These are phyloP conservation scores for Fusarium multiceps DNA, from an alignment of 2,329 filamentous ascomycete species.

Conservation along the genomic window DNA sequence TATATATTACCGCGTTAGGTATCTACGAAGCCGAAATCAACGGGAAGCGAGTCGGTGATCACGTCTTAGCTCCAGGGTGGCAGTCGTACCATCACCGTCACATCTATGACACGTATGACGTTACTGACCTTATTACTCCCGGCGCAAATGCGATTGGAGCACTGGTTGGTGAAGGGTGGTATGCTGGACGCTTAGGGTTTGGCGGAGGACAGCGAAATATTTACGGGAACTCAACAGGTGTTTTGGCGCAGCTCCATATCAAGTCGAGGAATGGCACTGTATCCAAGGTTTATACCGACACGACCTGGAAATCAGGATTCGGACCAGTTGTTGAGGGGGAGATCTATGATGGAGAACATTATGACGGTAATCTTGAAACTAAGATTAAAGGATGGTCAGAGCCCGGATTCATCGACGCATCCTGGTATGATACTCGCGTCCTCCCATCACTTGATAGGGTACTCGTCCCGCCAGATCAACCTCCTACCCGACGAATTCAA, in stretches of 20 bases:
- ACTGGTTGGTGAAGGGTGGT: conserved; percentile 63
- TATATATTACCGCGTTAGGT: conserved; percentile 61
- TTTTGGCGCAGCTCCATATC: conserved; percentile 52
- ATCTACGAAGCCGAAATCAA: conserved; percentile 62
- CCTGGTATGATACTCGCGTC: conserved; percentile 44
- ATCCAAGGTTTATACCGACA: conserved; percentile 49
- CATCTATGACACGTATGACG: conserved; percentile 64
- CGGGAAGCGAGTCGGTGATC: conserved; percentile 46
- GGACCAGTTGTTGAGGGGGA: conserved; percentile 39
- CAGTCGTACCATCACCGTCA: conserved; percentile 61
- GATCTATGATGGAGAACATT: conserved; percentile 64
- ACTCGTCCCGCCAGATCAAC: conserved; percentile 52
- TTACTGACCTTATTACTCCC: conserved; percentile 56
- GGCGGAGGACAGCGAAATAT: conserved; percentile 40
- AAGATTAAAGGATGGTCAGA: conserved; percentile 35
- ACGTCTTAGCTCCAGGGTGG: conserved; percentile 63
- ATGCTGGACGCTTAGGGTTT: conserved; percentile 50
- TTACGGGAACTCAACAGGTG: conserved; percentile 54
- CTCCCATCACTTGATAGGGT: background rate
- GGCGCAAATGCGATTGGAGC: conserved; percentile 52
- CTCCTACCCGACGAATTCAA: conserved; percentile 53
- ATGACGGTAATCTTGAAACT: conserved; percentile 56
- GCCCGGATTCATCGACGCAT: conserved; percentile 47
- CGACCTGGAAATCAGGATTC: conserved; percentile 39
- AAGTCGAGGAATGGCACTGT: conserved; percentile 16